These are phyloP conservation scores for Candida labiduridarum DNA, from an alignment of 1,139 yeast species.

Conservation along the genomic window DNA sequence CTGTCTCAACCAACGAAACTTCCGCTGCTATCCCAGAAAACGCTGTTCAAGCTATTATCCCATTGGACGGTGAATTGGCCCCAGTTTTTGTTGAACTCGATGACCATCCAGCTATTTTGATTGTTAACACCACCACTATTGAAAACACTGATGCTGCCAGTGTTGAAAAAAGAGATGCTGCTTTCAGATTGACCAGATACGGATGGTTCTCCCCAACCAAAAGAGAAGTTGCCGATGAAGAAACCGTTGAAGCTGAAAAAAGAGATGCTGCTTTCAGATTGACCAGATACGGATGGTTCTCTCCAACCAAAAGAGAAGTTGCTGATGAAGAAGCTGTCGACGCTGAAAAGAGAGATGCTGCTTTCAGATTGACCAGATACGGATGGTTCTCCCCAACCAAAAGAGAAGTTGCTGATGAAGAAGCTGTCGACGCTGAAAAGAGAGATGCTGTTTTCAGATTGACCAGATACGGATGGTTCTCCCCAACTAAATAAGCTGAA, in stretches of 20 bases:
- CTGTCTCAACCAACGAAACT: slow-evolving; percentile 4
- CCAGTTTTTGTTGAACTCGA: slow-evolving; percentile 9
- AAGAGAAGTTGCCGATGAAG: slow-evolving; percentile 12
- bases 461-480: slow-evolving; percentile 9
- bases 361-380: slow-evolving; percentile 5
- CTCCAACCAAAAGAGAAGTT: slow-evolving; percentile 12
- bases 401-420: slow-evolving; percentile 8
- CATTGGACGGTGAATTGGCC: slow-evolving; percentile 10
- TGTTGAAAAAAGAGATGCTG: slow-evolving; percentile 11
- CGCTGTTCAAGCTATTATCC: slow-evolving; percentile 11
- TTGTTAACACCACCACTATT: slow-evolving; percentile 10
- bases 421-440: background rate
- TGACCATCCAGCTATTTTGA: slow-evolving; percentile 8
- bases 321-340: slow-evolving; percentile 1
- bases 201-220: slow-evolving; percentile 15
- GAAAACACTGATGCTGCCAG: background rate
- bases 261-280: slow-evolving; percentile 5
- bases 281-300: slow-evolving; percentile 12
- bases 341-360: slow-evolving; percentile 6
- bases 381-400: slow-evolving; percentile 11
- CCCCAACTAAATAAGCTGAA: no score
- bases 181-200: slow-evolving; percentile 12
- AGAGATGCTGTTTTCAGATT: slow-evolving; percentile 7
- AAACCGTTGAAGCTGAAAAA: background rate
- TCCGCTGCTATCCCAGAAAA: slow-evolving; percentile 11